Evolutionary conservation across 140 eudicot genomes (phyloP), one percentile per base, ranked within the genome.

Genomic region (Anethum foeniculum): DNA sequence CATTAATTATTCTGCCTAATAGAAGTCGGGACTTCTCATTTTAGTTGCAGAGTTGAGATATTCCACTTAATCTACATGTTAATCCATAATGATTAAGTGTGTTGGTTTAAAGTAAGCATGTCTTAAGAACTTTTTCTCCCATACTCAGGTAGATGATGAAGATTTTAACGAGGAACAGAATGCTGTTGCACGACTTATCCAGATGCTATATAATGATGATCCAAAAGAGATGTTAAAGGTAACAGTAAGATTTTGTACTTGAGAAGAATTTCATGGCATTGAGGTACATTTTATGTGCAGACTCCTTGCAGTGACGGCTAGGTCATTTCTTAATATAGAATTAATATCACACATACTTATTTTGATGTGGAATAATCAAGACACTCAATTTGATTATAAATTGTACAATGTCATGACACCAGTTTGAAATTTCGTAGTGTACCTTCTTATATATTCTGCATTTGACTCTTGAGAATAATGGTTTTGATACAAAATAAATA

Each of bases 171-270:
- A 96, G 85, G 99, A 96, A 75, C 99, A 96, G 86, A 96, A 91
- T 81, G 93, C 91, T 80, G 99, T 96, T 85, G 96, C 99, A 67
- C 97, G 99, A 69, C 96, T 96, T 77, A 89, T 96, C 79, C 98
- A 96, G 79, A 91, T 96, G 97, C 84, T 96, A 80, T 84, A 96
- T 80, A 91, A 88, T 88, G 93, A 90, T 83, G 92, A 96, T 77
- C 96, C 96, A 60, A 96, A 90, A 83, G 99, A 96, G 85, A 96
- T 93, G 99, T 80, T 96, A 76, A 91, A 93, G 97, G 99, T 96
- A 85, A 30, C 80, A 60, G 8, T 56, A 48, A 47, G 48, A 52
- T 71, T 80, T 67, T 18, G 27, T 39, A 7, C n/a, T 36, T 62
- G 32, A 46, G 21, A 44, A 14, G 48, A 68, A 5, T 48, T 65